Evolutionary conservation across 805 yeast genomes (phyloP).

Genomic region (Ogataea polymorpha): DNA sequence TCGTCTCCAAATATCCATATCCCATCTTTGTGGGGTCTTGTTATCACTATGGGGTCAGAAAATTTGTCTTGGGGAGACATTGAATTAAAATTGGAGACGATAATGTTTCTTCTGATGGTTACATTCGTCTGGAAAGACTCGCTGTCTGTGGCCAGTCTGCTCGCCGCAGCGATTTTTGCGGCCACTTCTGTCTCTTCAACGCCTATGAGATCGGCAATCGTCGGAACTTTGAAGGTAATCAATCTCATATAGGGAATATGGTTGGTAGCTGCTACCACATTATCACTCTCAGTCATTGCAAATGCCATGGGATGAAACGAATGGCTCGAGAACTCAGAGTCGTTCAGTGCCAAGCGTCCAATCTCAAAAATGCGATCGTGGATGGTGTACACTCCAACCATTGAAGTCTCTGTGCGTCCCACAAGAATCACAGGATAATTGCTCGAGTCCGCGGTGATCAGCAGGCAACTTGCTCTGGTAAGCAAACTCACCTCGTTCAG

Average conservation of each 20-base stretch:
- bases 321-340: conserved; percentile 65
- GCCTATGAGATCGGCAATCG: conserved; percentile 19
- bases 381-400: conserved; percentile 43
- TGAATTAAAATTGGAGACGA: conserved; percentile 45
- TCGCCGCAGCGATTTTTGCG: conserved; percentile 6
- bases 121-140: conserved; percentile 24
- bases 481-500: conserved; percentile 35
- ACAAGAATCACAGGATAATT: conserved; percentile 42
- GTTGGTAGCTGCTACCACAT: conserved; percentile 66
- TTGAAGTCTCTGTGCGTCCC: conserved; percentile 59
- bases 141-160: conserved; percentile 7
- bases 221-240: conserved; percentile 49
- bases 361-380: conserved; percentile 31
- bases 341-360: conserved; percentile 59
- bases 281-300: conserved; percentile 25
- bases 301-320: conserved; percentile 59
- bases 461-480: conserved; percentile 53
- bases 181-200: not conserved
- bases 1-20: conserved; percentile 71
- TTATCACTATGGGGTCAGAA: conserved; percentile 44
- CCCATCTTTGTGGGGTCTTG: conserved; percentile 38
- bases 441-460: conserved; percentile 24
- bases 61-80: conserved; percentile 68
- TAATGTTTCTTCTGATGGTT: conserved; percentile 34
- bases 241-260: conserved; percentile 76